phyloP scores from a whole-genome alignment of 2,329 filamentous ascomycete genomes.

The Mycocentrospora acerina region DNA sequence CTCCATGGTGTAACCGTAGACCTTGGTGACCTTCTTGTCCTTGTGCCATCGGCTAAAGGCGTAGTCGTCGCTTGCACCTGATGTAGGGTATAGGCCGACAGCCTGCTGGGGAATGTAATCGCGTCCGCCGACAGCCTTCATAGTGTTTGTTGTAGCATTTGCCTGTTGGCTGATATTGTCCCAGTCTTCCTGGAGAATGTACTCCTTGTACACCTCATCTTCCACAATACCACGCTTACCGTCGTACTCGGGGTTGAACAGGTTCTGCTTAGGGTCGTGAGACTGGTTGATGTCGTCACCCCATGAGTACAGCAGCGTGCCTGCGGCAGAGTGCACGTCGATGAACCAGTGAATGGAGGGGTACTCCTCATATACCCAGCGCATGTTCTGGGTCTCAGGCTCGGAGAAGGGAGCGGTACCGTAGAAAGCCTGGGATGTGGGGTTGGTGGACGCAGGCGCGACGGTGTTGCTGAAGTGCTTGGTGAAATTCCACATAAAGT shows the following conservation, averaged over 20 bases:
- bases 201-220: conserved; percentile 54
- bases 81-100: conserved; percentile 42
- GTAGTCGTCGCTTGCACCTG: conserved; percentile 43
- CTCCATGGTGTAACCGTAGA: conserved; percentile 46
- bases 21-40: conserved; percentile 41
- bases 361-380: conserved; percentile 55
- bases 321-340: conserved; percentile 59
- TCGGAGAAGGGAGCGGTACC: conserved; percentile 58
- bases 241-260: conserved; percentile 55
- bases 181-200: conserved; percentile 38
- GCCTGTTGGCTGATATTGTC: conserved; percentile 36
- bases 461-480: conserved; percentile 48
- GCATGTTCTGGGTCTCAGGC: conserved; percentile 57
- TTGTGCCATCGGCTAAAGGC: conserved; percentile 40
- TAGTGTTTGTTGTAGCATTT: conserved; percentile 36
- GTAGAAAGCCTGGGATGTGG: conserved; percentile 53
- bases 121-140: conserved; percentile 39
- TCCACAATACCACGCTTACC: conserved; percentile 52
- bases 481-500: conserved; percentile 58
- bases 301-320: conserved; percentile 59
- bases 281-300: conserved; percentile 58
- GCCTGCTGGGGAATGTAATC: conserved; percentile 36
- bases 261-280: conserved; percentile 51
- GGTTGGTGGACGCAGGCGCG: conserved; percentile 43
- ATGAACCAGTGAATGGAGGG: conserved; percentile 57